These are phyloP conservation scores for Trichoderma lentiforme DNA, from an alignment of 2,329 filamentous ascomycete genomes.

Conservation along the genomic window DNA sequence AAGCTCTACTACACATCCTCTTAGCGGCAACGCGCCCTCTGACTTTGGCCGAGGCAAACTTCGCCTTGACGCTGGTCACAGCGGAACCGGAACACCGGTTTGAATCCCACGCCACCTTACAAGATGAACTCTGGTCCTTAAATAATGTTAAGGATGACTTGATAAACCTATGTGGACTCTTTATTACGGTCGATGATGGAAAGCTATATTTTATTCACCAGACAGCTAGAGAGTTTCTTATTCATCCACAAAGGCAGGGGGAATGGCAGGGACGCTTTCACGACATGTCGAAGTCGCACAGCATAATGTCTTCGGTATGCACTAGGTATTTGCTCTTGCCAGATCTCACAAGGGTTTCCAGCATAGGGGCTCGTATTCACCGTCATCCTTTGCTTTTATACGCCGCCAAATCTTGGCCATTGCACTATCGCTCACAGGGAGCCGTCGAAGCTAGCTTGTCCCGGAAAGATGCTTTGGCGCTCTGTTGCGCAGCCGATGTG, in stretches of 20 bases:
- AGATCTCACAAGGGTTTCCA: background rate
- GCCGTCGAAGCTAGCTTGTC: background rate
- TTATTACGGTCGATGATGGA: background rate
- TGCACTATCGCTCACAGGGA: background rate
- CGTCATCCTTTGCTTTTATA: background rate
- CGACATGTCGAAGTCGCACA: background rate
- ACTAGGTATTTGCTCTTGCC: background rate
- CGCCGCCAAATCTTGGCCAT: background rate
- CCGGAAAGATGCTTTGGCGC: background rate
- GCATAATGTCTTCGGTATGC: background rate
- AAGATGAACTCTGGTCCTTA: background rate
- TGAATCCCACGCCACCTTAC: background rate
- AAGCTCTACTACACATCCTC: background rate
- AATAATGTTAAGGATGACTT: background rate
- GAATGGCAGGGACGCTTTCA: background rate
- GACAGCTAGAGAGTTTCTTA: constrained; percentile 17
- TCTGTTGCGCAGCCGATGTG: background rate
- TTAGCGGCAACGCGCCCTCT: background rate
- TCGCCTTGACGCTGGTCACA: background rate
- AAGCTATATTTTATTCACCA: constrained; percentile 5
- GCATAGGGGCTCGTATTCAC: too few relatives aligned
- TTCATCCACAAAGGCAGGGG: background rate
- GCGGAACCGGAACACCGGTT: too few relatives aligned
- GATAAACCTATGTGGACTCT: constrained; percentile 2
- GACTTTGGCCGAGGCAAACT: constrained; percentile 8